Conservation (phyloP, 2,329 filamentous ascomycete genomes). For the Fusarium bactridioides region DNA sequence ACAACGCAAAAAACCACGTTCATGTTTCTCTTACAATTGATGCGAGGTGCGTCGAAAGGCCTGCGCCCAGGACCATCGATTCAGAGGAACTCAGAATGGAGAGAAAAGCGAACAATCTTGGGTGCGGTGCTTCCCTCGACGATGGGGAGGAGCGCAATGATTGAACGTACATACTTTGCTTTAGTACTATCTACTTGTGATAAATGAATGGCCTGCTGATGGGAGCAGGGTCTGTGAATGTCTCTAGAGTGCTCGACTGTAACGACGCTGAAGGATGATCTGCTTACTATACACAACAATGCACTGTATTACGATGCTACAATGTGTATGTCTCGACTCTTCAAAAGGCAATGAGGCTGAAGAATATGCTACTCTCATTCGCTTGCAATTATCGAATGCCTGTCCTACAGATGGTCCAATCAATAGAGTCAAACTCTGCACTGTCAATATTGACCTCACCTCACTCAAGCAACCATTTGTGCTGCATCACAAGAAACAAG, state of each 20-base stretch:
- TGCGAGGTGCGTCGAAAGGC: conserved; percentile 56
- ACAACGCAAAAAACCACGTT: conserved; percentile 59
- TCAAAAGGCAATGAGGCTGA: neutral
- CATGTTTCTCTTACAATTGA: conserved; percentile 51
- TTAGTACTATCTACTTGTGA: conserved; percentile 11
- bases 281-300: neutral
- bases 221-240: neutral
- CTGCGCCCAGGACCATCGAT: conserved; percentile 58
- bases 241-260: neutral
- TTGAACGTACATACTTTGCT: conserved; percentile 60
- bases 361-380: neutral
- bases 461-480: neutral
- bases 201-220: neutral
- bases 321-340: neutral
- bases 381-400: neutral
- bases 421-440: neutral
- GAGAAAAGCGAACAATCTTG: conserved; percentile 66
- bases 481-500: neutral
- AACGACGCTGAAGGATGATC: neutral
- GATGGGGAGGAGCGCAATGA: conserved; percentile 67
- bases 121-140: conserved; percentile 63
- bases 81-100: conserved; percentile 60
- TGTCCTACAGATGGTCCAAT: neutral
- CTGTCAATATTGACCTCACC: neutral
- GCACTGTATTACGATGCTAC: neutral